Evolutionary conservation across 2,329 filamentous ascomycete genomes (phyloP).

Genomic region (Alternaria sp.): DNA sequence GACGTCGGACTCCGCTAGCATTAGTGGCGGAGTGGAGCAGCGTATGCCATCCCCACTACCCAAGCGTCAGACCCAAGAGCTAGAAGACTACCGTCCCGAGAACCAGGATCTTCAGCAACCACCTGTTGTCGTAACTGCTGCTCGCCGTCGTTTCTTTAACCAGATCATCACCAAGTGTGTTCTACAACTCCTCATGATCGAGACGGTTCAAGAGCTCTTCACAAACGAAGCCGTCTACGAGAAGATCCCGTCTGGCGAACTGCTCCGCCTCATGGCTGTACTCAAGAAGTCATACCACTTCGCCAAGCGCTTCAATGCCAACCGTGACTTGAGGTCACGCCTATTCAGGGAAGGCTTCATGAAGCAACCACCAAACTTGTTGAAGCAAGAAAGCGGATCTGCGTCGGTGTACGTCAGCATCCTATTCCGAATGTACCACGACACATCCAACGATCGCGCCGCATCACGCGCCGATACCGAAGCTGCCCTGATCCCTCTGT

Average conservation of each 20-base stretch:
- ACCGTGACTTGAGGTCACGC: conserved; percentile 92
- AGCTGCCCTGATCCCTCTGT: conserved; percentile 89
- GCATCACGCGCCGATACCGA: conserved; percentile 84
- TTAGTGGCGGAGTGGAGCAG: conserved; percentile 21
- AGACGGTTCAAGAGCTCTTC: conserved; percentile 98
- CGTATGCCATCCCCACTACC: conserved; percentile 42
- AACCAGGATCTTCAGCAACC: conserved; percentile 74
- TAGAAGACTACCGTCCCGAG: conserved; percentile 88
- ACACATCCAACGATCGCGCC: conserved; percentile 81
- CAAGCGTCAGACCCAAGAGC: conserved; percentile 51
- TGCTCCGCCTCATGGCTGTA: conserved; percentile 89
- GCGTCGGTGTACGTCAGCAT: conserved; percentile 96
- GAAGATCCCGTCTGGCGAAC: conserved; percentile 87
- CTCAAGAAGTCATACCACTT: conserved; percentile 97
- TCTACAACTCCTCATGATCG: conserved; percentile 97
- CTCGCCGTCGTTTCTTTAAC: conserved; percentile 95
- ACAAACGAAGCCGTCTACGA: conserved; percentile 95
- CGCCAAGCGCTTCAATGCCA: conserved; percentile 95
- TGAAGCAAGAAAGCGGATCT: conserved; percentile 94
- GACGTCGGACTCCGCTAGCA: conserved; percentile 33
- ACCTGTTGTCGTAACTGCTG: conserved; percentile 88
- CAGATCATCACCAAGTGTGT: conserved; percentile 99
- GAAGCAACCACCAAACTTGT: conserved; percentile 96
- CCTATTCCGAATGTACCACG: conserved; percentile 95
- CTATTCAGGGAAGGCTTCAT: conserved; percentile 99